Evolutionary conservation across 306 rosid species (phyloP).

Genomic region (Carpinus fangiana): DNA sequence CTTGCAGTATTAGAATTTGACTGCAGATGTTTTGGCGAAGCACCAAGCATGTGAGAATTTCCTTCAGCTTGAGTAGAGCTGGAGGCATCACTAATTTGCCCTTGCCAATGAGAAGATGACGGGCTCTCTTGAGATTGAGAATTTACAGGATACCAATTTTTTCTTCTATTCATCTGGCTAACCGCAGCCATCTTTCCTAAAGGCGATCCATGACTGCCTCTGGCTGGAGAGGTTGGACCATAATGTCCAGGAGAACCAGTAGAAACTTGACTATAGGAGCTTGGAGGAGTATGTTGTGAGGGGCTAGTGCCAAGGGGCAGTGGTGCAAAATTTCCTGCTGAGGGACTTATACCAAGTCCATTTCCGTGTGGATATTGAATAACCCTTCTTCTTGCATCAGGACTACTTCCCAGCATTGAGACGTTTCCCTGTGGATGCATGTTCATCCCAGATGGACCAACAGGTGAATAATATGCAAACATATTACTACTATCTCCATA

Average conservation of each 20-base stretch:
- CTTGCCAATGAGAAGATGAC: constrained; percentile 72
- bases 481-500: constrained; percentile 80
- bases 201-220: constrained; percentile 96
- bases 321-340: constrained; percentile 90
- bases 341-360: constrained; percentile 87
- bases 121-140: constrained; percentile 75
- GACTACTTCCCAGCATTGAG: constrained; percentile 89
- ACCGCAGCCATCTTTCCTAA: constrained; percentile 83
- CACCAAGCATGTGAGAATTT: constrained; percentile 58
- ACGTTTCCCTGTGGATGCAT: constrained; percentile 68
- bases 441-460: constrained; percentile 84
- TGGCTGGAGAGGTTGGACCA: constrained; percentile 97
- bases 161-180: constrained; percentile 86
- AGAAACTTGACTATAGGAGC: constrained; percentile 76
- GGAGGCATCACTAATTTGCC: constrained; percentile 62
- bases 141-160: constrained; percentile 79
- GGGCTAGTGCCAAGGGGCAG: constrained; percentile 98
- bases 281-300: constrained; percentile 95
- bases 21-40: constrained; percentile 72
- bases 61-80: constrained; percentile 64
- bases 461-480: constrained; percentile 91
- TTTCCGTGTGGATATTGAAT: constrained; percentile 70
- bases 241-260: constrained; percentile 83
- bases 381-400: constrained; percentile 88
- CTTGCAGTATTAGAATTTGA: constrained; percentile 52